These are phyloP conservation scores for Cercospora zeina DNA, from an alignment of 2,329 filamentous ascomycete species.

Conservation along the genomic window DNA sequence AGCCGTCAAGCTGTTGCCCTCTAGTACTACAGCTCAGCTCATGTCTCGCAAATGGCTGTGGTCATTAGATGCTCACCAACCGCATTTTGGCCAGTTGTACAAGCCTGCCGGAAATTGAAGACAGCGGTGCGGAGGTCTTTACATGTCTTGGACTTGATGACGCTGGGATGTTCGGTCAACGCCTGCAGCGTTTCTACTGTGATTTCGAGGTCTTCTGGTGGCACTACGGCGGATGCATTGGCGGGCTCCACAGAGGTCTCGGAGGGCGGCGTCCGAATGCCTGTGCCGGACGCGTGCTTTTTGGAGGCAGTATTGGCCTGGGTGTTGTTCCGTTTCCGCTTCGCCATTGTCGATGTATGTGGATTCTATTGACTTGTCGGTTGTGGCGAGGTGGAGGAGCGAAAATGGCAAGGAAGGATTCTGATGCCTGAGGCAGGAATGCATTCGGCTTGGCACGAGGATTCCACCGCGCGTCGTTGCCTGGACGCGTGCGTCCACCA, in stretches of 20 bases:
- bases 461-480: conserved; percentile 2
- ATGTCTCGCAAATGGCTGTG: neutral
- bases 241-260: conserved; percentile 14
- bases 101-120: conserved; percentile 68
- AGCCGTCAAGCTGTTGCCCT: conserved; percentile 64
- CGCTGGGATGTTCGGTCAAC: conserved; percentile 58
- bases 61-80: conserved; percentile 9
- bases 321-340: conserved; percentile 20
- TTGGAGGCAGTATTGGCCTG: neutral
- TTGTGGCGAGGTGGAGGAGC: neutral
- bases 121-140: conserved; percentile 66
- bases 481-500: neutral
- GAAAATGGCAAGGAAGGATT: neutral
- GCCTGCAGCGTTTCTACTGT: conserved; percentile 64
- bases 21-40: conserved; percentile 40
- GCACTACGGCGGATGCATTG: conserved; percentile 16
- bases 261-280: conserved; percentile 15
- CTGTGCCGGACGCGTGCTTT: conserved; percentile 8
- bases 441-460: neutral
- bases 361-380: neutral
- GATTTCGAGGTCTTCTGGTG: conserved; percentile 63
- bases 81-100: conserved; percentile 65
- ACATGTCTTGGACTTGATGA: conserved; percentile 69
- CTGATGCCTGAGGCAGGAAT: neutral
- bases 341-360: conserved; percentile 9